Conservation (phyloP, 441 rosid genomes). For the Arabidopsis lyrata region DNA sequence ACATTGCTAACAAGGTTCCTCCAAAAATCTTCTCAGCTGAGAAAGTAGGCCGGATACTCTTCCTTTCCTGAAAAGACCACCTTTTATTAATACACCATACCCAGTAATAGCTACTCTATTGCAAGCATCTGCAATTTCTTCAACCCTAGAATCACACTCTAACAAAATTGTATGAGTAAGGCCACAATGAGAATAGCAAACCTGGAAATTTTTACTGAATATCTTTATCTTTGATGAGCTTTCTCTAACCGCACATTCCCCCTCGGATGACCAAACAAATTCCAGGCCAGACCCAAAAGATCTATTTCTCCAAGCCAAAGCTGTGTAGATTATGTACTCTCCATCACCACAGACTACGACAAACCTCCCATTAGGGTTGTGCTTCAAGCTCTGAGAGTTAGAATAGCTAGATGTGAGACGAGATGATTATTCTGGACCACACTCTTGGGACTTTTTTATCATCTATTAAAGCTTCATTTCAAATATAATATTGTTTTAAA, state of each 20-base stretch:
- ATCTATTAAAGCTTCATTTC: slow-evolving; percentile 7
- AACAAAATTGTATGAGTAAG: slow-evolving; percentile 9
- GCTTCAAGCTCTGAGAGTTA: slow-evolving; percentile 81
- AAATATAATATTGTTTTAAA: slow-evolving; percentile 14
- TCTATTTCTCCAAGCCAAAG: slow-evolving; percentile 98
- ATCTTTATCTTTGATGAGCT: slow-evolving; percentile 93
- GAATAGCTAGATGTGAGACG: slow-evolving; percentile 6
- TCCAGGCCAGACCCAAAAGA: slow-evolving; percentile 97
- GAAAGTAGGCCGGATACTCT: slow-evolving; percentile 87
- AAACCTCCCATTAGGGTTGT: slow-evolving; percentile 97
- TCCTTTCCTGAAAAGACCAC: slow-evolving; percentile 79
- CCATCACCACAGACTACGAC: slow-evolving; percentile 99
- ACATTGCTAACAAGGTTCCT: slow-evolving; percentile 91
- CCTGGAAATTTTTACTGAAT: slow-evolving; percentile 96
- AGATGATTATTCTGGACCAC: slow-evolving; percentile 22
- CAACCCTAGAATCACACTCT: slow-evolving; percentile 1
- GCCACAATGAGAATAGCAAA: slow-evolving; percentile 41
- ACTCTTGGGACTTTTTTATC: slow-evolving; percentile 14
- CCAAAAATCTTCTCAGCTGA: slow-evolving; percentile 93
- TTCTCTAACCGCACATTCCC: slow-evolving; percentile 97
- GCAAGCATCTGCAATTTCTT: slow-evolving; percentile 8
- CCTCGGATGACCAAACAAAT: slow-evolving; percentile 95
- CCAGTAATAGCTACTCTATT: slow-evolving; percentile 8
- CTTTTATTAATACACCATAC: slow-evolving; percentile 19
- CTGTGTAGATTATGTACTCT: slow-evolving; percentile 95